Evolutionary conservation across 75 land plant genomes (phyloP).

Genomic region (Pinus tabuliformis): DNA sequence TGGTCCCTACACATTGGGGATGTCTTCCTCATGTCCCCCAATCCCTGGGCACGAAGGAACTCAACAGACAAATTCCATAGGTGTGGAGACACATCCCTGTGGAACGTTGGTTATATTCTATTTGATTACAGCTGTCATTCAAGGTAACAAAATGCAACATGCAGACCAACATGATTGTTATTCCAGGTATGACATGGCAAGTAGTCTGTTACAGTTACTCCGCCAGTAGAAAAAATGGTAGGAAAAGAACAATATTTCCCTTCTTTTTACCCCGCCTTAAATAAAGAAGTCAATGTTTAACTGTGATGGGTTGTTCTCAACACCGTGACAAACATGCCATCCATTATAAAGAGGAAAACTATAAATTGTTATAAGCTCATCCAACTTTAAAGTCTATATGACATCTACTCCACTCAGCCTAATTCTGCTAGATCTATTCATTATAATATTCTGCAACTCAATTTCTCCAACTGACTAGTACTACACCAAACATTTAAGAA

Average conservation of each 20-base stretch:
- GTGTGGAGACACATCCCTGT: too few relatives aligned
- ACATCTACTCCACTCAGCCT: background rate
- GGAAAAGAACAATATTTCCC: background rate
- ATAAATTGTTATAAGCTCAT: background rate
- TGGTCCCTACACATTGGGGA: too few relatives aligned
- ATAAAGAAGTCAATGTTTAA: background rate
- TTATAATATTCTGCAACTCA: background rate
- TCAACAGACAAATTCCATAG: too few relatives aligned
- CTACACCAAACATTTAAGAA: background rate
- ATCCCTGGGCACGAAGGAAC: too few relatives aligned
- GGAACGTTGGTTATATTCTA: too few relatives aligned
- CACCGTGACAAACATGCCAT: background rate
- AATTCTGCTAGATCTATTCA: background rate
- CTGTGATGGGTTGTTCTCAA: background rate
- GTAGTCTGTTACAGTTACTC: background rate
- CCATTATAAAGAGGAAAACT: background rate
- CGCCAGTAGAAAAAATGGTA: background rate
- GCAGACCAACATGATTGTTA: background rate
- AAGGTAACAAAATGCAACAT: too few relatives aligned
- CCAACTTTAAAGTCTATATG: background rate
- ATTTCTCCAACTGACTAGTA: background rate
- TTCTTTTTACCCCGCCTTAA: background rate
- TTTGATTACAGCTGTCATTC: too few relatives aligned
- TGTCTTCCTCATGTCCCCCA: too few relatives aligned
- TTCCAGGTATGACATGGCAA: background rate